Evolutionary conservation across 306 rosid genomes (phyloP).

Genomic region (Cajanus cajan): DNA sequence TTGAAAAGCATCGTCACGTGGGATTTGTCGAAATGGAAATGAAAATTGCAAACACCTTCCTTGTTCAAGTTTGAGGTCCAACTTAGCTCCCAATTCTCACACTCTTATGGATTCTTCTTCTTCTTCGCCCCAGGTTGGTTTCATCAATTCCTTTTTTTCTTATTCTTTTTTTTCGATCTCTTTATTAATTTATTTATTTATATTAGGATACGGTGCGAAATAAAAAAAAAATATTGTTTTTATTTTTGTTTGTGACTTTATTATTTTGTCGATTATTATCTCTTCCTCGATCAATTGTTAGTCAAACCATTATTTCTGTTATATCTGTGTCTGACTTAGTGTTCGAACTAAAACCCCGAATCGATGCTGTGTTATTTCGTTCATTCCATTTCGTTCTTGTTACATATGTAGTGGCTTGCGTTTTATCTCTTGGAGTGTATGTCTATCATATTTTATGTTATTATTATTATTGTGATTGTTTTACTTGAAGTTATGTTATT

Average conservation of each 20-base stretch:
- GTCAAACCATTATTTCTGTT: neutral
- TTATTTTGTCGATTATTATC: neutral
- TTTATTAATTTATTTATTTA: neutral
- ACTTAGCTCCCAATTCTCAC: neutral
- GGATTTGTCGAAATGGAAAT: neutral
- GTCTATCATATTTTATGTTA: neutral
- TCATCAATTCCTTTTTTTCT: neutral
- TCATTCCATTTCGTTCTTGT: neutral
- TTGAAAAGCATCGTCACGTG: neutral
- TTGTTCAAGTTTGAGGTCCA: neutral
- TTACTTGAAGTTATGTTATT: neutral
- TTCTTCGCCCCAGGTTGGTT: slow-evolving; percentile 2
- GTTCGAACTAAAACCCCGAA: neutral
- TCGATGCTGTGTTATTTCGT: neutral
- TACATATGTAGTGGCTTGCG: neutral
- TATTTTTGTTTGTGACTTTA: neutral
- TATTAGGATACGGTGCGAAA: too few species aligned
- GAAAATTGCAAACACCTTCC: neutral
- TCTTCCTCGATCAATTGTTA: neutral
- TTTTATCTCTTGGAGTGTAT: neutral
- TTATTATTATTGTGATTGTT: neutral
- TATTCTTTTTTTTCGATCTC: neutral
- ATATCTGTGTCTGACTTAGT: neutral
- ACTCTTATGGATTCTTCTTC: slow-evolving; percentile 10
- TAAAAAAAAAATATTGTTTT: too few species aligned